Conservation (phyloP, 2,329 filamentous ascomycete genomes). For the Penicillium sp. region DNA sequence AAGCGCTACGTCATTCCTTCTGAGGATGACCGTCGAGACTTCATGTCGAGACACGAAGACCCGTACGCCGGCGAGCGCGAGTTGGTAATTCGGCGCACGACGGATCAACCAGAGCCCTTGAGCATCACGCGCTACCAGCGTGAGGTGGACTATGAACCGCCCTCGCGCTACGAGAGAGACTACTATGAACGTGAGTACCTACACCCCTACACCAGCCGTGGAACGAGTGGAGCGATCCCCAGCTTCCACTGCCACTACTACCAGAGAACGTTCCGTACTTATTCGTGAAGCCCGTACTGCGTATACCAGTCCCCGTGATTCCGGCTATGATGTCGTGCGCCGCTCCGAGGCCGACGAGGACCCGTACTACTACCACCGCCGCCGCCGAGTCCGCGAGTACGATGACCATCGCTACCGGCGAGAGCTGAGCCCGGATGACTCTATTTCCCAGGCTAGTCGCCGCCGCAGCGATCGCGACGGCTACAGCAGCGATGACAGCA, state of each 20-base stretch:
- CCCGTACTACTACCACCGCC: slow-evolving; percentile 62
- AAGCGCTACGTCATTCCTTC: slow-evolving; percentile 56
- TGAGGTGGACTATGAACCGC: slow-evolving; percentile 45
- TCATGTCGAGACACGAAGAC: slow-evolving; percentile 30
- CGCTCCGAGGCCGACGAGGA: slow-evolving; percentile 57
- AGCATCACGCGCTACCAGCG: slow-evolving; percentile 52
- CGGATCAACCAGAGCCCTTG: slow-evolving; percentile 45
- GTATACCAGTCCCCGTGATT: slow-evolving; percentile 52
- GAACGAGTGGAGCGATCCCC: slow-evolving; percentile 47
- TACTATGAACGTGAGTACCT: slow-evolving; percentile 46
- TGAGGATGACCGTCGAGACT: slow-evolving; percentile 42
- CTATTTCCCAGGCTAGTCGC: slow-evolving; percentile 51
- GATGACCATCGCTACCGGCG: slow-evolving; percentile 49
- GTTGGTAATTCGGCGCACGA: slow-evolving; percentile 46
- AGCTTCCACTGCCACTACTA: slow-evolving; percentile 49
- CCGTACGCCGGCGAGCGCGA: slow-evolving; percentile 39
- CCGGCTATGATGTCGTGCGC: slow-evolving; percentile 60
- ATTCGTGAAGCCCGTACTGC: slow-evolving; percentile 54
- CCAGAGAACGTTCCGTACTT: slow-evolving; percentile 55
- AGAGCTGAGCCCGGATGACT: slow-evolving; percentile 53
- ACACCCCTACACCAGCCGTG: slow-evolving; percentile 48
- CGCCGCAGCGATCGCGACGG: slow-evolving; percentile 40
- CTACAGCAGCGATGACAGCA: slow-evolving; percentile 61
- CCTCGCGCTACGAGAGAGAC: slow-evolving; percentile 42
- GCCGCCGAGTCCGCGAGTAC: slow-evolving; percentile 56